Base-by-base conservation (phyloP, 2,329 filamentous ascomycete genomes). In the Fusarium marasasianum region DNA sequence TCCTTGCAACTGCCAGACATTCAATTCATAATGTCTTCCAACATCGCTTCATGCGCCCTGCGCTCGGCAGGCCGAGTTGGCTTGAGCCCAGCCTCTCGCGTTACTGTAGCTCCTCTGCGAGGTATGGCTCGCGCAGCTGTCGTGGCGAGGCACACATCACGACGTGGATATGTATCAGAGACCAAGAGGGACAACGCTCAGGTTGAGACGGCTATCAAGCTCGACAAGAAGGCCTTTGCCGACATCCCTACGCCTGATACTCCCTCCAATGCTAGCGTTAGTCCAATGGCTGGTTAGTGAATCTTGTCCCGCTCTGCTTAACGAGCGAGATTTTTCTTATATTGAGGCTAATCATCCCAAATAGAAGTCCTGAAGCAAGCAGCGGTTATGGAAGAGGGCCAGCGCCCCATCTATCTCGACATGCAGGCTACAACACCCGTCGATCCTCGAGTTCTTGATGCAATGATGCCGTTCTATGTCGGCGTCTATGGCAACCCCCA, bases 381-480 rank as follows among this genome's bases (percentile, higher is more conserved):
- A 14, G 95, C 94, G 18, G 87, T 98, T 73, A 94, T 98, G 92
- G 95, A 98, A 76, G 92, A 97, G 83, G 96, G 96, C 66, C 92
- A 94, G 71, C 89, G 96, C 68, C 96, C 96, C 44, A 98, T 99
- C 81, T 99, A 99, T 80, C 92, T 99, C 61, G 96, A 99, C 81
- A 98, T 98, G 92, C 96, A 99, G 85, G 94, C 96, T 41, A 99
- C 96, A 3, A 99, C 96, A 1, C 96, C 96, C 24, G 91, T 96
- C 68, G 96, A 99, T 79, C 96, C 96, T 31, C 91, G 96, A 75
- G 96, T 99, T 38, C 89, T 99, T 51, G 96, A 99, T 83, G 93
- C 94, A 63, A 99, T 99, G 96, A 89, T 99, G 47, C 96, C 96
- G 1, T 99, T 91, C 84, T 95, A 95, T 81, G 96, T 95, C 41